Conservation (phyloP, 2,329 filamentous ascomycete species). For the Leptoxyphium fumago region DNA sequence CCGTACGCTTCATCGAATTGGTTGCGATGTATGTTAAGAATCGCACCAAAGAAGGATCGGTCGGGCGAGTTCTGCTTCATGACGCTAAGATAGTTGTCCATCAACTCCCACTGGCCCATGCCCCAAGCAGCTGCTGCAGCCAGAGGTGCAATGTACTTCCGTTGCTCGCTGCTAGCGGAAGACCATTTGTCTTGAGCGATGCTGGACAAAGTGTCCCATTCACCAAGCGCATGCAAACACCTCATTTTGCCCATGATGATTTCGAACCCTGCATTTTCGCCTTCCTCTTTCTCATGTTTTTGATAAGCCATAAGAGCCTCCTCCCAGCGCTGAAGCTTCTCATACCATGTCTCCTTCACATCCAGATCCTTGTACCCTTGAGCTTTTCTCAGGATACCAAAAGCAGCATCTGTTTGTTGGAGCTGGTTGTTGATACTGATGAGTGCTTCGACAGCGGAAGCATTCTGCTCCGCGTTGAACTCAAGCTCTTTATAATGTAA, state of each 20-base stretch:
- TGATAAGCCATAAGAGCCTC: constrained; percentile 89
- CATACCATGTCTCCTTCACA: constrained; percentile 96
- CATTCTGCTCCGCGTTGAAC: constrained; percentile 94
- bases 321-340: constrained; percentile 96
- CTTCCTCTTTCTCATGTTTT: constrained; percentile 61
- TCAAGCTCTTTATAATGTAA: constrained; percentile 98
- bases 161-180: constrained; percentile 73
- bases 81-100: constrained; percentile 91
- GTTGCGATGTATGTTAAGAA: constrained; percentile 85
- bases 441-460: constrained; percentile 84
- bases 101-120: constrained; percentile 88
- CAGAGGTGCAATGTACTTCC: constrained; percentile 79
- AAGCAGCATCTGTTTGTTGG: constrained; percentile 96
- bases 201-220: constrained; percentile 87
- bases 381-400: constrained; percentile 90
- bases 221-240: constrained; percentile 87
- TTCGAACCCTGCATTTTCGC: constrained; percentile 53
- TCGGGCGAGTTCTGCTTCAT: constrained; percentile 93
- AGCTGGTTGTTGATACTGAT: constrained; percentile 99
- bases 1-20: constrained; percentile 82
- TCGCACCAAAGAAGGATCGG: constrained; percentile 92
- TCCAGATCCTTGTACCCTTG: constrained; percentile 94
- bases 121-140: constrained; percentile 96
- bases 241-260: constrained; percentile 99
- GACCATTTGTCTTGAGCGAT: constrained; percentile 89